Evolutionary conservation across 352 stramenopile species (phyloP).

Genomic region (Phytopythium litorale): DNA sequence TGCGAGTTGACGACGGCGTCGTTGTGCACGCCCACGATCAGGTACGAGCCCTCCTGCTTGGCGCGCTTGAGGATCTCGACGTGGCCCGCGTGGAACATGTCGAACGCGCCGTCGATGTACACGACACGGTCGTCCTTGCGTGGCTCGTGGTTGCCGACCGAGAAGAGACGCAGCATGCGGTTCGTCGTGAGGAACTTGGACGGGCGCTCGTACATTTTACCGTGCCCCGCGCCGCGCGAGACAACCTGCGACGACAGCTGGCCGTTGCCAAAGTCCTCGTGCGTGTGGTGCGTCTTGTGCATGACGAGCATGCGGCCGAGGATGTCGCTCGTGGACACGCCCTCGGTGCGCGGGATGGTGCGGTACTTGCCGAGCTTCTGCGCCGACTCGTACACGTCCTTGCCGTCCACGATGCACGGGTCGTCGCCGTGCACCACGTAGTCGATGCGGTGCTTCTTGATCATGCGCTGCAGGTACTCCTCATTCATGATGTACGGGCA

Average conservation of each 20-base stretch:
- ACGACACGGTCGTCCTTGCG: conserved; percentile 90
- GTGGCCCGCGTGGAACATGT: conserved; percentile 99
- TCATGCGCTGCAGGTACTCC: conserved; percentile 97
- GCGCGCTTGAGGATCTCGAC: conserved; percentile 94
- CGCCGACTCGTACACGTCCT: conserved; percentile 97
- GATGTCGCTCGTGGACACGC: conserved; percentile 98
- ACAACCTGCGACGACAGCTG: conserved; percentile 74
- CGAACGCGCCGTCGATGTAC: conserved; percentile 98
- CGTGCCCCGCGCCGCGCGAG: conserved; percentile 24
- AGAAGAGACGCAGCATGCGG: conserved; percentile 93
- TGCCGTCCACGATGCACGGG: conserved; percentile 98
- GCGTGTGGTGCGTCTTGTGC: conserved; percentile 92
- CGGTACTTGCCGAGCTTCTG: conserved; percentile 96
- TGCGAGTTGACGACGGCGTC: conserved; percentile 90
- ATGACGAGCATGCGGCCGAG: conserved; percentile 97
- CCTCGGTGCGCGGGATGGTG: conserved; percentile 95
- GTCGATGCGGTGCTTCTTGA: conserved; percentile 97
- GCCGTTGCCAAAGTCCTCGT: conserved; percentile 74
- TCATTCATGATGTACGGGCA: conserved; percentile 99
- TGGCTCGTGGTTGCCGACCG: conserved; percentile 86
- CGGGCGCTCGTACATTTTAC: conserved; percentile 55
- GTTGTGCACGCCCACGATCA: conserved; percentile 97
- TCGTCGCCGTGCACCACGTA: conserved; percentile 99
- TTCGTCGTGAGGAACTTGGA: conserved; percentile 96
- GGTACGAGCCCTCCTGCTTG: conserved; percentile 91